phyloP scores from a whole-genome alignment of 768 basidiomycete genomes.

The Lactarius indigo region DNA sequence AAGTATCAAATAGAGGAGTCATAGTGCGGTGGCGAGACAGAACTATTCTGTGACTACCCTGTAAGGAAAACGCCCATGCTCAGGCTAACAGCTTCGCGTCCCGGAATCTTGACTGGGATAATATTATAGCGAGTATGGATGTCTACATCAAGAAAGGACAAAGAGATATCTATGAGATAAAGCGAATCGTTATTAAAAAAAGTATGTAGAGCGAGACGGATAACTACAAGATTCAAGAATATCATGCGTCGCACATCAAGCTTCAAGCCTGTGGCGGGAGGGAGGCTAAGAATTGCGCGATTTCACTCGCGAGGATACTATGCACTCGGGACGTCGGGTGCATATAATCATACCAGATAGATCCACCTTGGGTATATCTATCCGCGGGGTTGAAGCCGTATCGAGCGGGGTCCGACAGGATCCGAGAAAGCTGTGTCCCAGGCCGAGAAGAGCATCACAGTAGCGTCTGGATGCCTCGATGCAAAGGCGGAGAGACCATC shows the following conservation, averaged over 20 bases:
- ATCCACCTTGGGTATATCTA: slow-evolving; percentile 9
- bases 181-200: background rate
- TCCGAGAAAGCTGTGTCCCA: slow-evolving; percentile 28
- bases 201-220: background rate
- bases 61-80: too few species aligned
- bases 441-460: slow-evolving; percentile 28
- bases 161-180: background rate
- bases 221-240: background rate
- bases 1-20: too few species aligned
- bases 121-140: background rate
- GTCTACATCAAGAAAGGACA: background rate
- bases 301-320: slow-evolving; percentile 17
- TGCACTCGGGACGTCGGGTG: slow-evolving; percentile 23
- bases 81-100: too few species aligned
- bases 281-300: slow-evolving; percentile 16
- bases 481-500: slow-evolving; percentile 24
- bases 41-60: too few species aligned
- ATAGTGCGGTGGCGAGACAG: too few species aligned
- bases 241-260: background rate
- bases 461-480: slow-evolving; percentile 27
- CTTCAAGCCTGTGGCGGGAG: slow-evolving; percentile 13
- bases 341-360: slow-evolving; percentile 25
- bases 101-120: too few species aligned
- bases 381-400: slow-evolving; percentile 24
- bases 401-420: slow-evolving; percentile 29